Percentiles rank a stretch among this genome's conserved stretches.
Evolutionary conservation across 371 early-diverging fungal species (phyloP).

Genomic region (Actinomortierella ambigua): DNA sequence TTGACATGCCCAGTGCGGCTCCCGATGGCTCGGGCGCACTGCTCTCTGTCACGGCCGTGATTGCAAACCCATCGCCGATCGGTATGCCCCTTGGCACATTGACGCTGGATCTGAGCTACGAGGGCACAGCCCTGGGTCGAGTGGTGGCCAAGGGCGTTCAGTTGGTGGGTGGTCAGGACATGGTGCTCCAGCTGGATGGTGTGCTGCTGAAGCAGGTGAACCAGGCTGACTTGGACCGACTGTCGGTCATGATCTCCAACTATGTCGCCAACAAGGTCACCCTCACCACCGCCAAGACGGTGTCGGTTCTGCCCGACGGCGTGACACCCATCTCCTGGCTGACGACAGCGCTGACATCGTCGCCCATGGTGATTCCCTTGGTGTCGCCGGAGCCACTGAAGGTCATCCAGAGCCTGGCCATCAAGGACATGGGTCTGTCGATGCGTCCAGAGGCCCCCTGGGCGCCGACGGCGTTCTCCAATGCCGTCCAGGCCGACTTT

Average conservation of each 20-base stretch:
- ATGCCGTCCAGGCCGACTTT: slow-evolving; percentile 57
- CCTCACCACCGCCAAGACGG: slow-evolving; percentile 56
- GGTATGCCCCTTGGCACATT: slow-evolving; percentile 64
- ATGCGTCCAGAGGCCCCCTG: slow-evolving; percentile 54
- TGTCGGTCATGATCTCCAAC: slow-evolving; percentile 58
- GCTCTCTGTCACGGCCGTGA: slow-evolving; percentile 49
- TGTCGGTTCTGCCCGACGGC: slow-evolving; percentile 65
- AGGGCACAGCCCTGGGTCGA: slow-evolving; percentile 56
- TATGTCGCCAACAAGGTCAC: slow-evolving; percentile 57
- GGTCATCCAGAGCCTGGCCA: slow-evolving; percentile 55
- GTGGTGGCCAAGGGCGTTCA: slow-evolving; percentile 53
- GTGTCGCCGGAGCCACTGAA: slow-evolving; percentile 47
- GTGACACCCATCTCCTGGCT: slow-evolving; percentile 56
- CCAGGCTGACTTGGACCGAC: slow-evolving; percentile 47
- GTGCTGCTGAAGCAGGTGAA: slow-evolving; percentile 52
- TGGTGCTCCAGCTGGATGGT: slow-evolving; percentile 56
- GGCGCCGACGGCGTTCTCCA: slow-evolving; percentile 53
- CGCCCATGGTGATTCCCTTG: slow-evolving; percentile 54
- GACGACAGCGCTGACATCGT: slow-evolving; percentile 56
- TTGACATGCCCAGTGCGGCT: slow-evolving; percentile 60
- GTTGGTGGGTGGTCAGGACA: slow-evolving; percentile 54
- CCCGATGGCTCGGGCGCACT: slow-evolving; percentile 49
- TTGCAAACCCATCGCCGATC: slow-evolving; percentile 64
- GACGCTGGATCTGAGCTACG: slow-evolving; percentile 55
- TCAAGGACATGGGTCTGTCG: slow-evolving; percentile 57